A percentile compares a stretch with the other conserved stretches of the same genome.
These are phyloP conservation scores for Talaromyces wortmannii DNA, from an alignment of 495 filamentous ascomycete species.

Conservation along the genomic window DNA sequence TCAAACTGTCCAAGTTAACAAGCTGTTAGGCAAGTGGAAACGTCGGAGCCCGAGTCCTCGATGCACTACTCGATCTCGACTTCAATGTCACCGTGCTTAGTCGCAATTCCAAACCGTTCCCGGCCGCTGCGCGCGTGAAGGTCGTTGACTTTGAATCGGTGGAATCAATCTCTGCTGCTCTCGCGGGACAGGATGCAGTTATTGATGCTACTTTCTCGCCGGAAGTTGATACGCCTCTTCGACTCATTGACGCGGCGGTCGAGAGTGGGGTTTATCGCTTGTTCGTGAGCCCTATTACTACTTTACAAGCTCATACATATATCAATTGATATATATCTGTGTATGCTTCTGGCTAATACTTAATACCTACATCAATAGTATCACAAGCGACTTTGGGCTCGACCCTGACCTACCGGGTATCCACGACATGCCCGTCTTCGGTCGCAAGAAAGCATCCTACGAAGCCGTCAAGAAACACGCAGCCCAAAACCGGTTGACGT, in stretches of 20 bases:
- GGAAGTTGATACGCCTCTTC: conserved; percentile 10
- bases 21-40: conserved; percentile 11
- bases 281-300: conserved; percentile 4
- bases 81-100: conserved; percentile 15
- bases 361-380: conserved; percentile 3
- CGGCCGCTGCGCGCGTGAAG: conserved; percentile 7
- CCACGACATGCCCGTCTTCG: conserved; percentile 13
- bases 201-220: conserved; percentile 14
- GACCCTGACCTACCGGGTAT: conserved; percentile 18
- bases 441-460: conserved; percentile 13
- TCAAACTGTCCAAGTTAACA: conserved; percentile 4
- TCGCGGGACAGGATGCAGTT: conserved; percentile 13
- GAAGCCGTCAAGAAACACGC: conserved; percentile 13
- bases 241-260: conserved; percentile 16
- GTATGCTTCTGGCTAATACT: not conserved
- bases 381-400: conserved; percentile 22
- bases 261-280: conserved; percentile 15
- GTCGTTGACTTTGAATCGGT: conserved; percentile 13
- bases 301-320: not conserved
- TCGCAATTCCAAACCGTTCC: conserved; percentile 11
- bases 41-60: conserved; percentile 9
- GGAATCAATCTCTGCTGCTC: conserved; percentile 12
- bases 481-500: conserved; percentile 9
- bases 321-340: not conserved
- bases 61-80: conserved; percentile 9